Evolutionary conservation across 345 rosid genomes (phyloP).

Genomic region (Pistacia vera): DNA sequence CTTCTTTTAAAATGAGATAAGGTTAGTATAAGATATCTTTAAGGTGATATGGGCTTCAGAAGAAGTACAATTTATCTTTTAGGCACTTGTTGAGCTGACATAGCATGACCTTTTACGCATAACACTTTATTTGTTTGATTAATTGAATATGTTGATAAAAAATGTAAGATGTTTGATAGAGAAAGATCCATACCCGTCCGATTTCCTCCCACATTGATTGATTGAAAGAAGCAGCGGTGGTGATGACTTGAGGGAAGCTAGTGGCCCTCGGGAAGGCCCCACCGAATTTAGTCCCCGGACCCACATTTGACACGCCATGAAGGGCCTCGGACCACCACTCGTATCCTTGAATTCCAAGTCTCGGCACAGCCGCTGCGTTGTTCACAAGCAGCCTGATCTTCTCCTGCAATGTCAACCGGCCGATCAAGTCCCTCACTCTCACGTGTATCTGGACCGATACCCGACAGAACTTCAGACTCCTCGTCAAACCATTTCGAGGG

Average conservation of each 20-base stretch:
- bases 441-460: slow-evolving; percentile 52
- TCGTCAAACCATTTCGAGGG: slow-evolving; percentile 53
- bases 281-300: slow-evolving; percentile 73
- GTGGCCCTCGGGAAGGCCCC: slow-evolving; percentile 79
- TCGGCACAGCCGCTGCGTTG: slow-evolving; percentile 75
- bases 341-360: slow-evolving; percentile 82
- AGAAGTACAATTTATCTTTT: background rate
- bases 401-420: slow-evolving; percentile 79
- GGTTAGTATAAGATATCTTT: too few species aligned
- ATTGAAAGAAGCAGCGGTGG: slow-evolving; percentile 92
- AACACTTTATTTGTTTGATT: too few species aligned
- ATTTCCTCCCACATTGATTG: slow-evolving; percentile 82
- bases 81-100: too few species aligned
- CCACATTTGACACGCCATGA: slow-evolving; percentile 82
- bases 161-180: background rate
- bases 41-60: too few species aligned
- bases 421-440: slow-evolving; percentile 75
- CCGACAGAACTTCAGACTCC: slow-evolving; percentile 57
- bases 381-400: slow-evolving; percentile 76
- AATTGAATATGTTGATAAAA: too few species aligned
- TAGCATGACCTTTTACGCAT: too few species aligned
- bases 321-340: slow-evolving; percentile 99
- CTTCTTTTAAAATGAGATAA: too few species aligned
- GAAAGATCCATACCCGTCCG: slow-evolving; percentile 60
- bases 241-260: slow-evolving; percentile 95